Evolutionary conservation across 768 basidiomycete genomes (phyloP).

Genomic region (Megacollybia marginata): DNA sequence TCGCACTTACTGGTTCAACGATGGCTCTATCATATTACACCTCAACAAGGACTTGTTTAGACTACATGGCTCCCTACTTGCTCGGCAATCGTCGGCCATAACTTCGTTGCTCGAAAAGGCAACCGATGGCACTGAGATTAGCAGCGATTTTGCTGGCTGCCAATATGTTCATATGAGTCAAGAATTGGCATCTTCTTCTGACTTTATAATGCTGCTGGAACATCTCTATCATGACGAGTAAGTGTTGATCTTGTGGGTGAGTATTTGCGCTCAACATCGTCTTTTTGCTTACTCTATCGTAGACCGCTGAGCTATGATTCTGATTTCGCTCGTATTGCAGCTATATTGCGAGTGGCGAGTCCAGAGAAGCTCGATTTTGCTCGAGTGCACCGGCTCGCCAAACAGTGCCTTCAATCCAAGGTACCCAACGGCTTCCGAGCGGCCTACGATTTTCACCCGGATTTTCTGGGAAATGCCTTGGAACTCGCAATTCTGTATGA

Average conservation of each 20-base stretch:
- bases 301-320: constrained; percentile 42
- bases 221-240: constrained; percentile 66
- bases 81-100: constrained; percentile 36
- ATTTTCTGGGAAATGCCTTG: constrained; percentile 46
- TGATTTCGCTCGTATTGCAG: constrained; percentile 38
- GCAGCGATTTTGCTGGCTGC: not conserved
- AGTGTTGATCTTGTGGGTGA: constrained; percentile 20
- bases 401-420: constrained; percentile 24
- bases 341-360: constrained; percentile 52
- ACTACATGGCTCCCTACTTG: constrained; percentile 46
- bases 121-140: not conserved
- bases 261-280: not conserved
- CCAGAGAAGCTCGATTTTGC: constrained; percentile 52
- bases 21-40: constrained; percentile 50
- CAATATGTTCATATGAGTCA: constrained; percentile 5
- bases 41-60: constrained; percentile 42
- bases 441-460: constrained; percentile 20
- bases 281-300: too few species aligned
- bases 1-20: constrained; percentile 57
- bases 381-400: constrained; percentile 37
- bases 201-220: constrained; percentile 51
- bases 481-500: constrained; percentile 39
- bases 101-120: constrained; percentile 2
- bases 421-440: not conserved
- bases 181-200: constrained; percentile 10